These are phyloP conservation scores for Przewalskia tangutica DNA, from an alignment of 257 asterid species.

Conservation along the genomic window DNA sequence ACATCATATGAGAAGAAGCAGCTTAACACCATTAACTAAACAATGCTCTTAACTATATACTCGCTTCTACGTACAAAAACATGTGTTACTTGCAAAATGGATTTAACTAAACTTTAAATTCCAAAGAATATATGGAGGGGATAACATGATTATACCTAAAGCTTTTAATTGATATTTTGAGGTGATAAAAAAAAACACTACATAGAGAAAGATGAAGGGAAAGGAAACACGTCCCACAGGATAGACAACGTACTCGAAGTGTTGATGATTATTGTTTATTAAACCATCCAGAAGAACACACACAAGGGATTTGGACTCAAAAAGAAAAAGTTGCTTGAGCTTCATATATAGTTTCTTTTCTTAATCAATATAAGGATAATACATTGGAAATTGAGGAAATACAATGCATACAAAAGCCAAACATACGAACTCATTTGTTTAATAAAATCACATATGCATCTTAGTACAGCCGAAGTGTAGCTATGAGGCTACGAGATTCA, in stretches of 20 bases:
- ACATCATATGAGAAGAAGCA: no score
- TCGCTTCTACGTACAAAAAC: no score
- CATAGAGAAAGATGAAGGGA: not conserved
- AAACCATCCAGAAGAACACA: not conserved
- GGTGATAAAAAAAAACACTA: not conserved
- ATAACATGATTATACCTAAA: not conserved
- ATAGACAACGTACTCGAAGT: not conserved
- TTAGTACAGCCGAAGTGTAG: not conserved
- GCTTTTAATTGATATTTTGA: not conserved
- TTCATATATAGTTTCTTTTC: not conserved
- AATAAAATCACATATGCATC: not conserved
- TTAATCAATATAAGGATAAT: not conserved
- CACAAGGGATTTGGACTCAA: no score
- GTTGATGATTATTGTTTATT: not conserved
- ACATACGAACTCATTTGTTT: not conserved
- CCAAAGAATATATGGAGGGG: not conserved
- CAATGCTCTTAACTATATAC: no score
- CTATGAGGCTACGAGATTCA: not conserved
- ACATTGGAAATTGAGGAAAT: not conserved
- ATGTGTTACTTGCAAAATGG: no score
- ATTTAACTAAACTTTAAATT: not conserved
- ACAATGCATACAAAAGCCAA: not conserved
- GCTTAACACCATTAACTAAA: no score
- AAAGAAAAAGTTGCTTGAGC: not conserved
- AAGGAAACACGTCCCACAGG: not conserved